phyloP scores from a whole-genome alignment of 2,329 filamentous ascomycete species.

The Xylariaceae sp. region DNA sequence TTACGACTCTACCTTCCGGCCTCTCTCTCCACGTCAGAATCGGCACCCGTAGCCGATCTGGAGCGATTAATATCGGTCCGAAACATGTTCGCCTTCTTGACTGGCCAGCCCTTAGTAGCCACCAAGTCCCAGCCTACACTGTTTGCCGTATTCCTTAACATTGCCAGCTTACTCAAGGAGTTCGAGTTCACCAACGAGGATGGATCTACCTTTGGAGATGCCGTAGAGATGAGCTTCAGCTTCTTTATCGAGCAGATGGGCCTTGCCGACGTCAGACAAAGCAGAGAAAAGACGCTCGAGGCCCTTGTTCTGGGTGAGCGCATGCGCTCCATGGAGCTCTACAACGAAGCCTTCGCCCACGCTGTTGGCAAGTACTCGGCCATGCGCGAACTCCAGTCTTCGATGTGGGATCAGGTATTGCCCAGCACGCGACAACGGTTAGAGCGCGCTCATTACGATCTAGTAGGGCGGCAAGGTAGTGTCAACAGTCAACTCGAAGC shows the following conservation, averaged over 20 bases:
- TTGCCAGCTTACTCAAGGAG: constrained; percentile 49
- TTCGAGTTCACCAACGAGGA: constrained; percentile 55
- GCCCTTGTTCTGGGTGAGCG: constrained; percentile 82
- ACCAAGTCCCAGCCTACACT: constrained; percentile 48
- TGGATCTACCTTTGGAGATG: constrained; percentile 54
- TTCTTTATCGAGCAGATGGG: constrained; percentile 72
- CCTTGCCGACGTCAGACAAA: constrained; percentile 73
- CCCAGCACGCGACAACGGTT: constrained; percentile 69
- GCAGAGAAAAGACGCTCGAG: constrained; percentile 84
- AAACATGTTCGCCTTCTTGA: constrained; percentile 63
- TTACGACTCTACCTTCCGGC: constrained; percentile 51
- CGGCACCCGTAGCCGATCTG: constrained; percentile 40
- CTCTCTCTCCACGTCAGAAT: constrained; percentile 35
- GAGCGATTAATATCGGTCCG: constrained; percentile 55
- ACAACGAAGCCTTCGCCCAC: constrained; percentile 88
- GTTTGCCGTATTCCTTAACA: constrained; percentile 50
- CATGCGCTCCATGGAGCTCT: constrained; percentile 75
- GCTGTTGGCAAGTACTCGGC: constrained; percentile 81
- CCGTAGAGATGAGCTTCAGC: constrained; percentile 60
- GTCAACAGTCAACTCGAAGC: constrained; percentile 71
- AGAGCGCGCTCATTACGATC: constrained; percentile 74
- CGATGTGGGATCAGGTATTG: constrained; percentile 66
- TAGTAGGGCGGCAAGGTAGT: constrained; percentile 65
- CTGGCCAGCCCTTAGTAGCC: constrained; percentile 56
- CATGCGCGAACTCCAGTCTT: constrained; percentile 59